A percentile compares a stretch with the other conserved stretches of the same genome.
Evolutionary conservation across 768 basidiomycete species (phyloP).

Genomic region (Kwoniella dendrophila): DNA sequence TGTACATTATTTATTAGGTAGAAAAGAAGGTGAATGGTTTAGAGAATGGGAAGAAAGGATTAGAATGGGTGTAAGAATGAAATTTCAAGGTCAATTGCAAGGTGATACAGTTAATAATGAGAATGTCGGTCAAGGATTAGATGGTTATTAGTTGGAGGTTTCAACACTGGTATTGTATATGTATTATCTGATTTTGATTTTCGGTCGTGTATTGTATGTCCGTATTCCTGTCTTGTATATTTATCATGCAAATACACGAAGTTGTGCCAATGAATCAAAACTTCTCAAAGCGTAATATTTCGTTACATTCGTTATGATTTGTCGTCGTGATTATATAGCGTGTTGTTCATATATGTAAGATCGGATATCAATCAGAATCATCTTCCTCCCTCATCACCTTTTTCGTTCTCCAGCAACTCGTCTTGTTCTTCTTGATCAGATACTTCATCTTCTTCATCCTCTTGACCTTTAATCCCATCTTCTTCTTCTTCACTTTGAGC

Average conservation of each 20-base stretch:
- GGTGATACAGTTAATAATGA: slow-evolving; percentile 17
- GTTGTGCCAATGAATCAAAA: no score
- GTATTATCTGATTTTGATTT: neutral
- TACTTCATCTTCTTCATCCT: neutral
- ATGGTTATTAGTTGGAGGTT: slow-evolving; percentile 25
- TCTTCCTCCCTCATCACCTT: slow-evolving; percentile 2
- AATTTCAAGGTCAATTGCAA: slow-evolving; percentile 38
- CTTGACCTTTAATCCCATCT: neutral
- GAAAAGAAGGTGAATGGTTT: slow-evolving; percentile 78
- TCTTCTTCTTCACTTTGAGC: neutral
- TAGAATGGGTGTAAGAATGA: slow-evolving; percentile 61
- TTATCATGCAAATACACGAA: neutral
- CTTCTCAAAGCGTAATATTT: no score
- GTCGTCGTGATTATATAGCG: neutral
- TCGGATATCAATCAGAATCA: neutral
- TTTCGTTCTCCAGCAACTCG: slow-evolving; percentile 2
- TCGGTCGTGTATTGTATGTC: neutral
- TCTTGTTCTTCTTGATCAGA: no score
- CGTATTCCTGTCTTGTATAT: neutral
- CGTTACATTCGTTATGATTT: neutral
- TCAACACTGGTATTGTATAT: neutral
- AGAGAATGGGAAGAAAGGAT: slow-evolving; percentile 74
- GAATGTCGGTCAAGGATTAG: slow-evolving; percentile 17
- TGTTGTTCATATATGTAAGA: neutral
- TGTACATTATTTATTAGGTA: slow-evolving; percentile 60